A percentile compares a stretch with the other conserved stretches of the same genome.
Conservation (phyloP, 352 stramenopile species). For the Pythium utonaiense region DNA sequence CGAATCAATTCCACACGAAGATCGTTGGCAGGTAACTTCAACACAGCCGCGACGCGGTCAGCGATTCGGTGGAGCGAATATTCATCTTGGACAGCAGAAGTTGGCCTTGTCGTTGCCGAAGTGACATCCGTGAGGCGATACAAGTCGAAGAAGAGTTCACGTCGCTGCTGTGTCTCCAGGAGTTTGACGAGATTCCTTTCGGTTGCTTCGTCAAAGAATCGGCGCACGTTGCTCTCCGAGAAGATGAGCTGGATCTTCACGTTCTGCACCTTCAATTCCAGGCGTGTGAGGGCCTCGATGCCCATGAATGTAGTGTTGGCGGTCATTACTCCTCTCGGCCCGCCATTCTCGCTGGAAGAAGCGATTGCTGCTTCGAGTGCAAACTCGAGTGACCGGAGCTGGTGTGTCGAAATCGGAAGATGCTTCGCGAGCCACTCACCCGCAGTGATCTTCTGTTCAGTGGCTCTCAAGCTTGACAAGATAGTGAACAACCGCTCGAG, state of each 20-base stretch:
- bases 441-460: slow-evolving; percentile 26
- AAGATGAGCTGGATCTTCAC: slow-evolving; percentile 28
- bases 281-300: slow-evolving; percentile 18
- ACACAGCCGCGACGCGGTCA: slow-evolving; percentile 20
- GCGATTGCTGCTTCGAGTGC: slow-evolving; percentile 16
- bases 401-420: slow-evolving; percentile 22
- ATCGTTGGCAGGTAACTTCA: slow-evolving; percentile 14
- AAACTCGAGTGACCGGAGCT: slow-evolving; percentile 28
- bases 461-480: slow-evolving; percentile 20
- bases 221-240: slow-evolving; percentile 1
- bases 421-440: slow-evolving; percentile 28
- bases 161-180: slow-evolving; percentile 11
- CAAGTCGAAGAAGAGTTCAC: slow-evolving; percentile 32
- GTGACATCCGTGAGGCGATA: slow-evolving; percentile 17
- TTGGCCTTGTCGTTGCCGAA: background rate
- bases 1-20: slow-evolving; percentile 27
- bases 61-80: slow-evolving; percentile 22
- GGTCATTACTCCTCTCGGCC: background rate
- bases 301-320: slow-evolving; percentile 23
- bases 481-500: slow-evolving; percentile 25
- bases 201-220: slow-evolving; percentile 6
- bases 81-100: background rate
- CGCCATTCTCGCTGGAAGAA: background rate
- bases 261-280: slow-evolving; percentile 23
- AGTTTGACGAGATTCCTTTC: slow-evolving; percentile 19